Percentiles rank a stretch among this genome's conserved stretches.
Conservation (phyloP, 306 rosid genomes). For the Castanea sativa region DNA sequence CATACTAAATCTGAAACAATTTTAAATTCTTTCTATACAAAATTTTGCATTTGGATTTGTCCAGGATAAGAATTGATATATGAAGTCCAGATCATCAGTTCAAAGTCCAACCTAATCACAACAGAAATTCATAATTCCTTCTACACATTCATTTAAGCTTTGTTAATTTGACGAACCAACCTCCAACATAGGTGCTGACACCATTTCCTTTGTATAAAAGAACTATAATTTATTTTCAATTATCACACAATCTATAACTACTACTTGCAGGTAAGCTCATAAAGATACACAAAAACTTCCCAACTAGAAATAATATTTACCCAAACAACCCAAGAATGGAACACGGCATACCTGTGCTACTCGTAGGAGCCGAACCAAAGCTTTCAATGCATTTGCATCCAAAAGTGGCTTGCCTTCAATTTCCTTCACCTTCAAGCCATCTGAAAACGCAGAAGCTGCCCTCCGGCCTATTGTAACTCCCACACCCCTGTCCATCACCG, state of each 20-base stretch:
- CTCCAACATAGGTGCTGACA: neutral
- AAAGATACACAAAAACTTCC: conserved; percentile 7
- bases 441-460: conserved; percentile 64
- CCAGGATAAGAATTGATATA: neutral
- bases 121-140: neutral
- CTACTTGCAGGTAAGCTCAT: neutral
- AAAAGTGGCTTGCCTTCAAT: conserved; percentile 88
- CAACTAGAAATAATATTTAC: conserved; percentile 11
- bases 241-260: neutral
- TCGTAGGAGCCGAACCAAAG: conserved; percentile 87
- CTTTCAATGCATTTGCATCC: conserved; percentile 80
- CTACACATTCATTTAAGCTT: neutral
- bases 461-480: conserved; percentile 87
- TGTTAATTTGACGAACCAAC: neutral
- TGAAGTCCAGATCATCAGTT: neutral
- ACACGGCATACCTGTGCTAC: conserved; percentile 70
- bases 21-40: neutral
- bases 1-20: neutral
- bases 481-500: conserved; percentile 94
- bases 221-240: neutral
- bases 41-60: neutral
- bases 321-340: conserved; percentile 21
- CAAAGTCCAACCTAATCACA: neutral
- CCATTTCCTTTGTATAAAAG: neutral
- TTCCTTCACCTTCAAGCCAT: conserved; percentile 75